Percentiles rank a stretch among this genome's conserved stretches.
phyloP scores from a whole-genome alignment of 2,329 filamentous ascomycete species.

The Neofusicoccum ribis region DNA sequence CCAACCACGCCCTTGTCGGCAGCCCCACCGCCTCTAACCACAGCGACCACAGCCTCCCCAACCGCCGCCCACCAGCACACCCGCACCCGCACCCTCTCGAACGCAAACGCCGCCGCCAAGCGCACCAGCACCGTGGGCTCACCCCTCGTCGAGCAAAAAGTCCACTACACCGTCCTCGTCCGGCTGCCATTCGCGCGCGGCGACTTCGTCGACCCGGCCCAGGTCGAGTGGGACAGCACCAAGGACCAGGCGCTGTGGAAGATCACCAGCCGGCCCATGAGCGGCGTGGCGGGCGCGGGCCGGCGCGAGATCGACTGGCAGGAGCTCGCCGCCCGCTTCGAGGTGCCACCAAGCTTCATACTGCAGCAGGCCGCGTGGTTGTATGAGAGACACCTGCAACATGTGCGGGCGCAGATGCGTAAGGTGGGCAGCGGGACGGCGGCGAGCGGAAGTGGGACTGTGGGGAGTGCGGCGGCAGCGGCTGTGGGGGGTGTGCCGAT shows the following conservation, averaged over 20 bases:
- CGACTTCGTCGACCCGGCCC: constrained; percentile 86
- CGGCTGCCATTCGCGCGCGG: constrained; percentile 85
- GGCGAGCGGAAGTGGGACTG: constrained; percentile 40
- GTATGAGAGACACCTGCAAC: constrained; percentile 85
- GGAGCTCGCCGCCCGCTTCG: constrained; percentile 64
- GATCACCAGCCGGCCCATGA: constrained; percentile 66
- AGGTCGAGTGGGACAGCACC: constrained; percentile 79
- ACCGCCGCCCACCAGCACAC: not conserved
- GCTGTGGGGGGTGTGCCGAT: constrained; percentile 44
- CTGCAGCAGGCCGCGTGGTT: constrained; percentile 92
- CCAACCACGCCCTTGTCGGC: not conserved
- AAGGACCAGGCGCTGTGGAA: constrained; percentile 93
- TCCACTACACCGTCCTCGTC: constrained; percentile 72
- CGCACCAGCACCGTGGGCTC: not conserved
- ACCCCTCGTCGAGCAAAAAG: constrained; percentile 11
- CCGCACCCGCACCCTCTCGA: constrained; percentile 13
- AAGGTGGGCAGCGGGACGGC: constrained; percentile 57
- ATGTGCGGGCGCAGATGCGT: constrained; percentile 86
- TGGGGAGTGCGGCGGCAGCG: constrained; percentile 27
- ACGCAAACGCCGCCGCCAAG: constrained; percentile 1
- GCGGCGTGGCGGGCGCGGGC: not conserved
- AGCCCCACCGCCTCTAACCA: not conserved
- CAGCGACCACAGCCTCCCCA: not conserved
- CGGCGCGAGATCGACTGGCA: constrained; percentile 17
- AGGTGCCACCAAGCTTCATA: constrained; percentile 84